Conservation (phyloP, 2,329 filamentous ascomycete species). For the Botrytis deweyae region DNA sequence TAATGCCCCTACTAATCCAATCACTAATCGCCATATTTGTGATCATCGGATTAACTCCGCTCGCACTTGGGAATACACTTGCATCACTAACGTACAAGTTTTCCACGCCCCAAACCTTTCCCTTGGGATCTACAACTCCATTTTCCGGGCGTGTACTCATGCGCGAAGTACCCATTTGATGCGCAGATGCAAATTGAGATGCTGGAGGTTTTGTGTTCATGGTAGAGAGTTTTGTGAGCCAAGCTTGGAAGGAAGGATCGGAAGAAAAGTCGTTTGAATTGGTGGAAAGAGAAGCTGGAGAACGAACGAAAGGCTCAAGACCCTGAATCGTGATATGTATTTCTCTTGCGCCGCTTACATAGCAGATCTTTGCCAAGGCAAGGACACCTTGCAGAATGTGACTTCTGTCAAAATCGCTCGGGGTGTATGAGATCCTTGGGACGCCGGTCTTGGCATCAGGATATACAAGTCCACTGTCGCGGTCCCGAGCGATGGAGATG, state of each 20-base stretch:
- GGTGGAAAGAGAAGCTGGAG: background rate
- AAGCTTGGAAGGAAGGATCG: conserved; percentile 59
- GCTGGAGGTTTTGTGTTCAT: conserved; percentile 9
- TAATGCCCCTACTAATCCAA: conserved; percentile 59
- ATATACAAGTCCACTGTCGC: conserved; percentile 72
- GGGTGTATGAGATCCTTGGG: conserved; percentile 66
- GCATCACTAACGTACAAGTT: conserved; percentile 71
- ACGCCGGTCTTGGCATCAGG: conserved; percentile 66
- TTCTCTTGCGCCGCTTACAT: conserved; percentile 76
- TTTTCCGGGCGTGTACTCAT: conserved; percentile 56
- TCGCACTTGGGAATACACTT: conserved; percentile 73
- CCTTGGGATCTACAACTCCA: conserved; percentile 59
- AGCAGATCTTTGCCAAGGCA: conserved; percentile 72
- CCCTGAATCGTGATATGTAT: conserved; percentile 67
- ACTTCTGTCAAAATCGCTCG: conserved; percentile 68
- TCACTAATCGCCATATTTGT: conserved; percentile 71
- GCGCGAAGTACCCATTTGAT: conserved; percentile 77
- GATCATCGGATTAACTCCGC: conserved; percentile 80
- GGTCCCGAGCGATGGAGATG: conserved; percentile 73
- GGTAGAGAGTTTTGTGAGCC: conserved; percentile 47
- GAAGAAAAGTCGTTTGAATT: conserved; percentile 37
- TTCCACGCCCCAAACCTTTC: conserved; percentile 64
- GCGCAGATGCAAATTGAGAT: conserved; percentile 62
- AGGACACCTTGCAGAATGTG: conserved; percentile 71
- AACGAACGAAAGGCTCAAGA: conserved; percentile 57